A percentile compares a stretch with the other conserved stretches of the same genome.
These are phyloP conservation scores for Phenoliferia sp. DNA, from an alignment of 1,284 basidiomycete genomes.

Conservation along the genomic window DNA sequence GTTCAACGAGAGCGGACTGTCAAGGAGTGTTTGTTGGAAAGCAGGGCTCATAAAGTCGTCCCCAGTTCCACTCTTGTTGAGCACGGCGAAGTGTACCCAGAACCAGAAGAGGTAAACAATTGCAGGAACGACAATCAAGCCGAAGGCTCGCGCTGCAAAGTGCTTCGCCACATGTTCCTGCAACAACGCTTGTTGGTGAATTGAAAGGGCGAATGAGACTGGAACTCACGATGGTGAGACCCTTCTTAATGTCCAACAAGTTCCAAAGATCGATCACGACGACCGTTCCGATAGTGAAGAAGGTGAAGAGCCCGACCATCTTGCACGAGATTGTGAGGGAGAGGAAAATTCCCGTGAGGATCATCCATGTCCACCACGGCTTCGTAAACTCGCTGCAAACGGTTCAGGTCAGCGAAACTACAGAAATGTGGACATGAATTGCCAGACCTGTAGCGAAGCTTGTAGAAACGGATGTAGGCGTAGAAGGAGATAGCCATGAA, in stretches of 20 bases:
- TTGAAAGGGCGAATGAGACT: neutral
- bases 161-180: conserved; percentile 87
- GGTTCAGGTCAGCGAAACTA: neutral
- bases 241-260: conserved; percentile 79
- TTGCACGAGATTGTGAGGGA: conserved; percentile 96
- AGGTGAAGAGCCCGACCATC: conserved; percentile 94
- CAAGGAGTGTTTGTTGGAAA: conserved; percentile 92
- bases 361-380: conserved; percentile 93
- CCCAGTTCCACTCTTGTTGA: conserved; percentile 85
- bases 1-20: conserved; percentile 85
- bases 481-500: conserved; percentile 93
- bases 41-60: conserved; percentile 96
- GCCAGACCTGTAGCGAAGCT: conserved; percentile 79
- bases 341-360: conserved; percentile 85
- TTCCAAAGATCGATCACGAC: conserved; percentile 94
- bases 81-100: conserved; percentile 88
- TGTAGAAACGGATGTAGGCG: conserved; percentile 92
- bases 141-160: conserved; percentile 77
- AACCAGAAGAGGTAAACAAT: conserved; percentile 93
- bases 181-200: conserved; percentile 9
- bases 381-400: conserved; percentile 66
- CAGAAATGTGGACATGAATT: neutral
- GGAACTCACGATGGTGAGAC: conserved; percentile 68
- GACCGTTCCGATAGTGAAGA: conserved; percentile 80
- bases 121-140: conserved; percentile 83